phyloP scores from a whole-genome alignment of 257 asterid species.

The Solanum neorickii region DNA sequence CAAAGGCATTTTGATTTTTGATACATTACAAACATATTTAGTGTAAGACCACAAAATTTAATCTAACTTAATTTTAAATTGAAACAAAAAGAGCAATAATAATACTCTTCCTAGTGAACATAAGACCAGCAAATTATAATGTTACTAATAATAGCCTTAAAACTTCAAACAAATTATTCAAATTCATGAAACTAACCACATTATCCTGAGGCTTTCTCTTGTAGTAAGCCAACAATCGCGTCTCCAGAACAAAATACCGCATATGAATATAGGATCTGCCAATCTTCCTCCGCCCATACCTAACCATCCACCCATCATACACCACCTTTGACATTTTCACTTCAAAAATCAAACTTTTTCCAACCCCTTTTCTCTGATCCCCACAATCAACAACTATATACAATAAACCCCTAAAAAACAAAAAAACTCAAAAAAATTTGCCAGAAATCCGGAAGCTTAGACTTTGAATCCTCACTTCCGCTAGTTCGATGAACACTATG shows the following conservation, averaged over 20 bases:
- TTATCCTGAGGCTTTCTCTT: constrained; percentile 82
- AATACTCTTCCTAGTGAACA: neutral
- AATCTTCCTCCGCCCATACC: constrained; percentile 88
- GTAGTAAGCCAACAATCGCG: constrained; percentile 71
- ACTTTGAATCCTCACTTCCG: neutral
- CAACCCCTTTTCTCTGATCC: neutral
- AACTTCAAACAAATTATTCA: neutral
- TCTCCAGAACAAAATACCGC: constrained; percentile 83
- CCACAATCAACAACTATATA: neutral
- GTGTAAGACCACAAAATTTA: neutral
- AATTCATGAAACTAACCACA: constrained; percentile 37
- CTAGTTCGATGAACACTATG: neutral
- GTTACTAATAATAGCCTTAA: neutral
- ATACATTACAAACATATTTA: neutral
- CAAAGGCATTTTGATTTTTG: neutral
- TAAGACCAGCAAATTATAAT: neutral
- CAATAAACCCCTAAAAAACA: neutral
- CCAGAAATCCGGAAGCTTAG: neutral
- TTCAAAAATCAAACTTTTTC: neutral
- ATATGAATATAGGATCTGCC: constrained; percentile 81
- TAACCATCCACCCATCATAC: constrained; percentile 94
- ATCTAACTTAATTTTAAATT: neutral
- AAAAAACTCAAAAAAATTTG: neutral
- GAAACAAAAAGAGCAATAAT: neutral
- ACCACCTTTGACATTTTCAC: constrained; percentile 53